Evolutionary conservation across 208 protist genomes (phyloP).

Genomic region (Vickermania ingenoplastis): DNA sequence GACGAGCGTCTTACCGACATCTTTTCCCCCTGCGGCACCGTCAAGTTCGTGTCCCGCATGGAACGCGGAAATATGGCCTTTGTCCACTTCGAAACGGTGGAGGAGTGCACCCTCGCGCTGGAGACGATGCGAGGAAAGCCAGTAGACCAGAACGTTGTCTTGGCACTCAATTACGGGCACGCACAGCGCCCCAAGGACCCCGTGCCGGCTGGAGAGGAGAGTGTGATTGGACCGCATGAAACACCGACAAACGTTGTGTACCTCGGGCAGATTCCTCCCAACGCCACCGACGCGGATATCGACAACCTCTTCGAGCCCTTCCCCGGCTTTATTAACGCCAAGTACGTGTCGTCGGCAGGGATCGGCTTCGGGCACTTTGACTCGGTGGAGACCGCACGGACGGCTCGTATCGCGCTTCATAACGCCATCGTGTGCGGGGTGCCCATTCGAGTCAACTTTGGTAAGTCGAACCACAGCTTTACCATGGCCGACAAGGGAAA

Average conservation of each 20-base stretch:
- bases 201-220: slow-evolving; percentile 6
- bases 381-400: slow-evolving; percentile 45
- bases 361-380: slow-evolving; percentile 86
- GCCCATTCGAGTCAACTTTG: slow-evolving; percentile 72
- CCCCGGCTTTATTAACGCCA: slow-evolving; percentile 81
- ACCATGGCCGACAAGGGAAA: slow-evolving; percentile 51
- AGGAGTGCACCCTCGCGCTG: slow-evolving; percentile 74
- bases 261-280: slow-evolving; percentile 61
- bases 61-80: slow-evolving; percentile 69
- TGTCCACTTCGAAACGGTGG: slow-evolving; percentile 73
- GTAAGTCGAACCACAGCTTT: slow-evolving; percentile 67
- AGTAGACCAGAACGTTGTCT: slow-evolving; percentile 57
- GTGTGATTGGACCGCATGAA: slow-evolving; percentile 51
- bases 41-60: slow-evolving; percentile 56
- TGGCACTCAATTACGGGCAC: slow-evolving; percentile 81
- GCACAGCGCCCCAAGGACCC: slow-evolving; percentile 19
- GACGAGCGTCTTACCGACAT: slow-evolving; percentile 62
- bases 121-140: slow-evolving; percentile 58
- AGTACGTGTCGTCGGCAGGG: slow-evolving; percentile 43
- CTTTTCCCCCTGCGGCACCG: slow-evolving; percentile 69
- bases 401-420: slow-evolving; percentile 42
- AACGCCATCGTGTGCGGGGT: slow-evolving; percentile 45
- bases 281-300: slow-evolving; percentile 54
- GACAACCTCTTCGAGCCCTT: slow-evolving; percentile 56
- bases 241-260: slow-evolving; percentile 79